Percentiles rank a stretch among this genome's conserved stretches.
Evolutionary conservation across 2,329 filamentous ascomycete genomes (phyloP).

Genomic region (Colletotrichum higginsianum): DNA sequence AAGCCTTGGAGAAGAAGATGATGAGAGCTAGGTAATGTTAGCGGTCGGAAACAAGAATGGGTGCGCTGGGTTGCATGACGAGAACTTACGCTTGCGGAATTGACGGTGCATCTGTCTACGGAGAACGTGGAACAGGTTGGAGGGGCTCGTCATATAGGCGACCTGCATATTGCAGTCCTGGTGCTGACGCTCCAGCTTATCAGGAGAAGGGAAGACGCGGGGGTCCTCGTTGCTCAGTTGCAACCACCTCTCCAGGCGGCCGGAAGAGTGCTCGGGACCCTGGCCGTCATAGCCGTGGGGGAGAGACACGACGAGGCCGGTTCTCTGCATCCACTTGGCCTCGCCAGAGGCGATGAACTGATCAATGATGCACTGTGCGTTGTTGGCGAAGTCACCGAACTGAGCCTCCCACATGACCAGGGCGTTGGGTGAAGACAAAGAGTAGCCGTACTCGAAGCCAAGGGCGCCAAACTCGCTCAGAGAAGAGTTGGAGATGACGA

Average conservation of each 20-base stretch:
- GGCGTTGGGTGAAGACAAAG: constrained; percentile 94
- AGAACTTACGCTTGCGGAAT: constrained; percentile 93
- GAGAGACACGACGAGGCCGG: constrained; percentile 94
- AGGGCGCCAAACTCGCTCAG: constrained; percentile 80
- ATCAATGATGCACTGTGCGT: constrained; percentile 98
- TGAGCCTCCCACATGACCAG: constrained; percentile 99
- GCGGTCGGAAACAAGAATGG: constrained; percentile 34
- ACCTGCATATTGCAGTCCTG: constrained; percentile 99
- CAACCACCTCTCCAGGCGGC: constrained; percentile 95
- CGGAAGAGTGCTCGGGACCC: constrained; percentile 98
- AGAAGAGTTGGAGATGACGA: constrained; percentile 97
- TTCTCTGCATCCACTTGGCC: constrained; percentile 98
- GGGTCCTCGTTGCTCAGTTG: constrained; percentile 98
- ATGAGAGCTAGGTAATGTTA: constrained; percentile 77
- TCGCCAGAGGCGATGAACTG: constrained; percentile 99
- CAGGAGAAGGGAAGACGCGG: constrained; percentile 87
- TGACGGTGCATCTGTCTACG: constrained; percentile 98
- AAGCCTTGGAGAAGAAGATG: constrained; percentile 98
- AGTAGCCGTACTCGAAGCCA: constrained; percentile 99
- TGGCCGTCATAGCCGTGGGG: constrained; percentile 99
- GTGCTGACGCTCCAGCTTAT: constrained; percentile 96
- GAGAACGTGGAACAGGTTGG: constrained; percentile 96
- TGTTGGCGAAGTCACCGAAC: constrained; percentile 99
- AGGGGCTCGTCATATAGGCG: constrained; percentile 94
- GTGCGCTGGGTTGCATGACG: constrained; percentile 5